Conservation (phyloP, 805 yeast species). For the Candida suzukii region DNA sequence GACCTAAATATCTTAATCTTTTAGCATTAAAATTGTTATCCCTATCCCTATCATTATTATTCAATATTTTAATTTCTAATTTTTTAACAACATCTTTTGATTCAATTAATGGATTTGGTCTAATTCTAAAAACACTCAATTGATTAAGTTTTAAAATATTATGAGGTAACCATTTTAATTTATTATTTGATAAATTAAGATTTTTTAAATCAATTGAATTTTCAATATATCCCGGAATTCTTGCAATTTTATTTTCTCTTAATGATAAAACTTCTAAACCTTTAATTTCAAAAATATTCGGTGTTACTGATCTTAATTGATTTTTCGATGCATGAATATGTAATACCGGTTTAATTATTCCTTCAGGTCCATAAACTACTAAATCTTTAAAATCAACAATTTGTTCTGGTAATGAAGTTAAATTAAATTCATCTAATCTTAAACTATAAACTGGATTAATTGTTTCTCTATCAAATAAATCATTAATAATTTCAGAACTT, state of each 20-base stretch:
- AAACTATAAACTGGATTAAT: conserved; percentile 32
- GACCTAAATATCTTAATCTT: conserved; percentile 16
- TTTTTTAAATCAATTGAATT: conserved; percentile 36
- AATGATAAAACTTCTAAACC: conserved; percentile 45
- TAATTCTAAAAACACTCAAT: conserved; percentile 39
- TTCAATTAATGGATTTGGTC: conserved; percentile 44
- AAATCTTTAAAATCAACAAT: conserved; percentile 49
- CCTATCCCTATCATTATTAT: conserved; percentile 5
- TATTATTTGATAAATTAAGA: conserved; percentile 44
- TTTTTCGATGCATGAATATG: conserved; percentile 49
- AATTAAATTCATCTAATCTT: conserved; percentile 38
- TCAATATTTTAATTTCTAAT: conserved; percentile 6
- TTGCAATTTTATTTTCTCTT: conserved; percentile 41
- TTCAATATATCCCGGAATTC: conserved; percentile 40
- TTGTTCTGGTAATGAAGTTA: conserved; percentile 49
- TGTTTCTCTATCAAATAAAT: conserved; percentile 36
- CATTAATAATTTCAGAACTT: conserved; percentile 36
- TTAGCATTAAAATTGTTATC: too few relatives aligned
- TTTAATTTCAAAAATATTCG: conserved; percentile 40
- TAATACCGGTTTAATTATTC: conserved; percentile 27
- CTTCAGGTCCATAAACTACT: conserved; percentile 33
- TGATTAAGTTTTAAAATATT: conserved; percentile 40
- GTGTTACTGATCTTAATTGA: conserved; percentile 39
- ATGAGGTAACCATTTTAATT: conserved; percentile 43
- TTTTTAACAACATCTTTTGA: conserved; percentile 9